Evolutionary conservation across 228 moss, liverwort and hornwort species (phyloP).

Genomic region (Sphagnum magellanicum): DNA sequence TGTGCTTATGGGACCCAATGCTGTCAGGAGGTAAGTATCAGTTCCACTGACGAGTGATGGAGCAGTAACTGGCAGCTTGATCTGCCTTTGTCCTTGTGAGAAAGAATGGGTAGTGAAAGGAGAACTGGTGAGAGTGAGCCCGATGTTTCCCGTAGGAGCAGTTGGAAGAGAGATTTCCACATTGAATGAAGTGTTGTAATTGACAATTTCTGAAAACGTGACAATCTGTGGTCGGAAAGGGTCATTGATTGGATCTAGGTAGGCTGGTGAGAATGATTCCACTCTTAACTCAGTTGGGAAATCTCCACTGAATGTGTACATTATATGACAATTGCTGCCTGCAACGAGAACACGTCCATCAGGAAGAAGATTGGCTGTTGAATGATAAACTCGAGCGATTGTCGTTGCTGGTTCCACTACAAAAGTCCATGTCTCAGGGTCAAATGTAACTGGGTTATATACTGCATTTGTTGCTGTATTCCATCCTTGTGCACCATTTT

Average conservation of each 20-base stretch:
- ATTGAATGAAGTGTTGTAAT: slow-evolving; percentile 18
- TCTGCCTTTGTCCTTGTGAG: slow-evolving; percentile 52
- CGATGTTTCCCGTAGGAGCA: slow-evolving; percentile 12
- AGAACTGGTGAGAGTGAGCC: slow-evolving; percentile 36
- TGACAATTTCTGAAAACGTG: slow-evolving; percentile 6
- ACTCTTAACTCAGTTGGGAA: slow-evolving; percentile 52
- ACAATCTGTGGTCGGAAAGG: slow-evolving; percentile 22
- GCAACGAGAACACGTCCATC: slow-evolving; percentile 52
- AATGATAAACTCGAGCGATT: slow-evolving; percentile 48
- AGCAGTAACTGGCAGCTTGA: slow-evolving; percentile 31
- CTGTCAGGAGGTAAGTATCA: slow-evolving; percentile 15
- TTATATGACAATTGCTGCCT: slow-evolving; percentile 45
- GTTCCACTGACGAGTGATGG: slow-evolving; percentile 6
- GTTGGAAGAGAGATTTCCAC: slow-evolving; percentile 17
- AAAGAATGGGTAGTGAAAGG: slow-evolving; percentile 57
- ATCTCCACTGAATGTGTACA: slow-evolving; percentile 38
- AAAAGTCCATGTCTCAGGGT: slow-evolving; percentile 20
- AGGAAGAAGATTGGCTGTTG: slow-evolving; percentile 38
- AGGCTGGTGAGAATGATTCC: slow-evolving; percentile 36
- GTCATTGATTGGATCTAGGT: slow-evolving; percentile 14
- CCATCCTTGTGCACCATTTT: slow-evolving; percentile 61
- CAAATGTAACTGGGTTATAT: slow-evolving; percentile 33
- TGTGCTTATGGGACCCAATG: slow-evolving; percentile 20
- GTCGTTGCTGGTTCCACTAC: slow-evolving; percentile 31
- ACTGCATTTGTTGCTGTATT: slow-evolving; percentile 35